phyloP scores from a whole-genome alignment of 225 moss, liverwort and hornwort genomes.

The Sphagnum contortum region DNA sequence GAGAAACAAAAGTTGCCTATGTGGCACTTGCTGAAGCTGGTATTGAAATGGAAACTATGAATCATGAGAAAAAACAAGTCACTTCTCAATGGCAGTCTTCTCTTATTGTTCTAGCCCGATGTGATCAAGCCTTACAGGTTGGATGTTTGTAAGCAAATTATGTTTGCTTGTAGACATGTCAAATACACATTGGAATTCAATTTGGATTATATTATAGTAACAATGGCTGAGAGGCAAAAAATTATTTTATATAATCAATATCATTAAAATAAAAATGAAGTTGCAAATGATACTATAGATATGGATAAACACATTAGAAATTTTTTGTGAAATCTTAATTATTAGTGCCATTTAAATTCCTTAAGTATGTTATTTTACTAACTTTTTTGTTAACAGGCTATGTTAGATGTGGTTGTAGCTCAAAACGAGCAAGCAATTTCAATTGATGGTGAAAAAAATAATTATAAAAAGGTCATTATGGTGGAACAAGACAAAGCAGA shows the following conservation, averaged over 20 bases:
- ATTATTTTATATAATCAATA: too few species aligned
- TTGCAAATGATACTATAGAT: too few species aligned
- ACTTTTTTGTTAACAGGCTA: conserved; percentile 11
- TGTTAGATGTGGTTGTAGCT: conserved; percentile 41
- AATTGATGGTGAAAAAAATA: conserved; percentile 45
- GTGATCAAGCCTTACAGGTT: conserved; percentile 70
- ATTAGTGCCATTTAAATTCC: too few species aligned
- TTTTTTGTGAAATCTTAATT: too few species aligned
- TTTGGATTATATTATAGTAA: too few species aligned
- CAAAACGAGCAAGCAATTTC: conserved; percentile 72
- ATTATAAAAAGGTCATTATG: conserved; percentile 36
- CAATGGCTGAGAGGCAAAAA: too few species aligned
- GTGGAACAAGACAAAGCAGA: conserved; percentile 34
- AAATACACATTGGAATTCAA: background rate
- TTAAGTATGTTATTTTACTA: too few species aligned
- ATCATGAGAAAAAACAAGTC: conserved; percentile 67
- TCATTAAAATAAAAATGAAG: too few species aligned
- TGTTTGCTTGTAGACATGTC: background rate
- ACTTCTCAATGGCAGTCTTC: conserved; percentile 93
- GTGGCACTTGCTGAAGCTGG: conserved; percentile 65
- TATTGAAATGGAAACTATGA: conserved; percentile 69
- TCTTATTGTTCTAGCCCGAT: conserved; percentile 49
- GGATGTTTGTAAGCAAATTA: background rate
- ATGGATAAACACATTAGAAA: too few species aligned
- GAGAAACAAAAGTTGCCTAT: conserved; percentile 57